Evolutionary conservation across 371 early-diverging fungal species (phyloP), one percentile per base, ranked within the genome.

Genomic region (Paramicrosporidium saccamoebae): DNA sequence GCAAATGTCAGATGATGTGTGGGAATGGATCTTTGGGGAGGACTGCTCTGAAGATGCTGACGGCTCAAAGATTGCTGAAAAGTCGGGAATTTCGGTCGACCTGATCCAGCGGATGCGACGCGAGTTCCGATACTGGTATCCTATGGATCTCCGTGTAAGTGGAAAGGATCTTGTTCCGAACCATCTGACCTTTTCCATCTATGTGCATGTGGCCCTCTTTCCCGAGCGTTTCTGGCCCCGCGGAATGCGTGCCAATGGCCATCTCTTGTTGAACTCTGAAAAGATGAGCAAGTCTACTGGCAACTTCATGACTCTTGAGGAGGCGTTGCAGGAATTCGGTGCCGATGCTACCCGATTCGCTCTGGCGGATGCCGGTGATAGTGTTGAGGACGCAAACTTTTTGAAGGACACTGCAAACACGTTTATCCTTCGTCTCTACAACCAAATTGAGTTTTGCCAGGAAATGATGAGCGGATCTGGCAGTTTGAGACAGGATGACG

Each of bases 211-310:
- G 13, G 92, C 98, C 12, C 43, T 98, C 22, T 99, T 98, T 65
- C 69, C 72, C 20, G 58, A 71, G 41, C 46, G 62, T 19, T 55
- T 66, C 33, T 96, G 94, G 94, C 99, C 99, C 2, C 50, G 44
- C 14, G 58, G 55, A 29, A 55, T 97, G 22, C 79, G 90, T 24
- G 64, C 69, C 31, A 99, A 99, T 51, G 98, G 99, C 17, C 90
- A 96, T 45, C 52, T 96, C 47, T 45, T 94, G 49, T 46, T 98
- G 29, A 94, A 99, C 50, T 50, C 64, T 26, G 74, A 81, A 23
- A 99, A 99, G 61, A 99, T 99, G 99, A 65, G 82, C 39, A 99
- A 99, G 56, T 77, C 77, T 20, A 86, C 86, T n/a, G 98, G 98
- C 22, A 99, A 97, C 61, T 95, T 86, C 38, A 44, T 97, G 52